Evolutionary conservation across 75 land plant genomes (phyloP).

Genomic region (Chamaecyparis obtusa): DNA sequence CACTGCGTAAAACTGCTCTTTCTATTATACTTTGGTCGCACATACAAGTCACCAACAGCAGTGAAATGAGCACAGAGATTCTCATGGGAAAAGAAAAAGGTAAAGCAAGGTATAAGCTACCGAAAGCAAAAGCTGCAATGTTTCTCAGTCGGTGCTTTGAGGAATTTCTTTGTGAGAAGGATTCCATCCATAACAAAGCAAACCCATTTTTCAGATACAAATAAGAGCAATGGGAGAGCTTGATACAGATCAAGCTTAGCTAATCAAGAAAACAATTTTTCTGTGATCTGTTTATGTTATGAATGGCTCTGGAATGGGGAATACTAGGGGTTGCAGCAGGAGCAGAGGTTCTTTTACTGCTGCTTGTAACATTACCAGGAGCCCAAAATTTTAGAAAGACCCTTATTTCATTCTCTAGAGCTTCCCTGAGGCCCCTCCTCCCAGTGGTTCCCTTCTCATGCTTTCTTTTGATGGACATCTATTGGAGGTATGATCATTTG

Average conservation of each 20-base stretch:
- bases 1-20: no score
- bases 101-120: background rate
- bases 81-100: background rate
- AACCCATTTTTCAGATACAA: background rate
- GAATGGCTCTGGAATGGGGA: constrained; percentile 54
- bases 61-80: background rate
- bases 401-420: constrained; percentile 24
- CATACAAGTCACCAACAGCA: background rate
- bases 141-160: background rate
- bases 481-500: constrained; percentile 44
- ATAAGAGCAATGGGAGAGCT: background rate
- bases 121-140: background rate
- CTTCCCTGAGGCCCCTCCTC: constrained; percentile 37
- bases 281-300: background rate
- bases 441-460: constrained; percentile 38
- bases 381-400: constrained; percentile 28
- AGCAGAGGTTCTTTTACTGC: constrained; percentile 33
- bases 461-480: constrained; percentile 44
- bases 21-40: background rate
- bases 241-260: background rate
- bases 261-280: background rate
- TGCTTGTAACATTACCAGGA: constrained; percentile 42
- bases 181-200: background rate
- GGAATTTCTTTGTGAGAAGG: background rate
- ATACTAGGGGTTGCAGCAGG: constrained; percentile 24